These are phyloP conservation scores for Nicotiana tabacum DNA, from an alignment of 257 asterid genomes.

Conservation along the genomic window DNA sequence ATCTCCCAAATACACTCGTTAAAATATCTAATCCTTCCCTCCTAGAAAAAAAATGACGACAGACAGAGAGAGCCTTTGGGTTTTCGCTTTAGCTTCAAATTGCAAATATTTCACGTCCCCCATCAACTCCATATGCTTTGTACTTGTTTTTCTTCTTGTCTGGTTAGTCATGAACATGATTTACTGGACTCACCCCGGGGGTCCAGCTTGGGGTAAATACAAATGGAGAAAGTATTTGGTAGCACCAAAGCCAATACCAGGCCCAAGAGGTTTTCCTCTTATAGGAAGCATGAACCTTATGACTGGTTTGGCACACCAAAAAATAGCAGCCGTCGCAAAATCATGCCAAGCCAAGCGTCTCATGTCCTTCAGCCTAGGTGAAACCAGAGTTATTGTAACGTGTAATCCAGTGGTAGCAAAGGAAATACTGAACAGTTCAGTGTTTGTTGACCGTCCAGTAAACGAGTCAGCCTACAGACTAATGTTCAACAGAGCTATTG, in stretches of 20 bases:
- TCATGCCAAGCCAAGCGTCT: slow-evolving; percentile 34
- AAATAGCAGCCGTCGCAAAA: slow-evolving; percentile 30
- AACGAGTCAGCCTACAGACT: slow-evolving; percentile 56
- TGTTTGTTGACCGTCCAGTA: slow-evolving; percentile 61
- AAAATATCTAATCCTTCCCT: neutral
- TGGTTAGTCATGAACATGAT: slow-evolving; percentile 10
- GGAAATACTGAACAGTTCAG: slow-evolving; percentile 40
- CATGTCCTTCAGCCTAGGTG: slow-evolving; percentile 73
- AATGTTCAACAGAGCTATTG: slow-evolving; percentile 68
- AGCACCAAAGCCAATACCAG: slow-evolving; percentile 29
- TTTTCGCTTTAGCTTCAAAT: slow-evolving; percentile 49
- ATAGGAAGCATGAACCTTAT: slow-evolving; percentile 47
- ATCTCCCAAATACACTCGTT: neutral
- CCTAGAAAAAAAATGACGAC: slow-evolving; percentile 13
- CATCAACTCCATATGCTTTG: slow-evolving; percentile 19
- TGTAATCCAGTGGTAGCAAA: slow-evolving; percentile 45
- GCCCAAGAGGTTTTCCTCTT: slow-evolving; percentile 56
- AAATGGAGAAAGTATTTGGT: neutral
- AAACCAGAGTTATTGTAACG: slow-evolving; percentile 52
- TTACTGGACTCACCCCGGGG: slow-evolving; percentile 14
- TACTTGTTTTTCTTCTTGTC: slow-evolving; percentile 22
- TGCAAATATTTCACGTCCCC: slow-evolving; percentile 33
- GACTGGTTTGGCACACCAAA: slow-evolving; percentile 57
- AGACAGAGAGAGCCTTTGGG: slow-evolving; percentile 52
- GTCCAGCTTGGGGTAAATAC: slow-evolving; percentile 17